Base-by-base conservation (phyloP, 2,329 filamentous ascomycete genomes). In the Colletotrichum abscissum region DNA sequence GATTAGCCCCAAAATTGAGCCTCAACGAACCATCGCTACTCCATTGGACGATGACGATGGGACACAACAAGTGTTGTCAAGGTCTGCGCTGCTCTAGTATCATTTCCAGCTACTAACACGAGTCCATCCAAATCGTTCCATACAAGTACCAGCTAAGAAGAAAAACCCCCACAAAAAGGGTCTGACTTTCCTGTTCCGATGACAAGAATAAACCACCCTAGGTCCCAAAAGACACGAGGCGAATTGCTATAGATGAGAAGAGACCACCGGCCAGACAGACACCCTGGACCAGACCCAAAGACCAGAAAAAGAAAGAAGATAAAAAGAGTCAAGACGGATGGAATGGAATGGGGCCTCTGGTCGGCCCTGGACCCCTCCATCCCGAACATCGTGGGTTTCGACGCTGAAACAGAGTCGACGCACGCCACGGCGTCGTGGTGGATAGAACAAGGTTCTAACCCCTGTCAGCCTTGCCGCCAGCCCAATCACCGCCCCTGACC, bases 341-440 rank as follows among this genome's bases (percentile, higher is more conserved):
- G 57, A 42, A 52, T 57, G 33, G 49, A 49, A 42, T 42, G 38
- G 38, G 38, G 14, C 65, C 65, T 49, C 57, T 69, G 28, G 57
- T 58, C 35, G 35, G 59, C 46, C 70, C 54, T 46, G 42, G 55
- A 55, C 46, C 70, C 70, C 72, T 54, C 52, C 78, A 79, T 86
- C 83, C 66, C 66, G 81, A 81, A 88, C 86, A 78, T 78, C 78
- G 81, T 79, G 77, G 77, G 85, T 87, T 87, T 87, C 86, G 85
- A 75, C 78, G 62, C 64, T 83, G 82, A 86, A 84, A 87, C 85
- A 78, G 75, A 75, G 68, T 74, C 76, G 77, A 78, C 75, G 77
- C 78, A 79, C 74, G 72, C 75, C 73, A 73, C 71, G 64, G 67
- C 76, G 67, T 72, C 57, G 63, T 66, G 52, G 62, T 67, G 67